Evolutionary conservation across 2,329 filamentous ascomycete species (phyloP), one percentile per base, ranked within the genome.

Genomic region (Calycina herbarum): DNA sequence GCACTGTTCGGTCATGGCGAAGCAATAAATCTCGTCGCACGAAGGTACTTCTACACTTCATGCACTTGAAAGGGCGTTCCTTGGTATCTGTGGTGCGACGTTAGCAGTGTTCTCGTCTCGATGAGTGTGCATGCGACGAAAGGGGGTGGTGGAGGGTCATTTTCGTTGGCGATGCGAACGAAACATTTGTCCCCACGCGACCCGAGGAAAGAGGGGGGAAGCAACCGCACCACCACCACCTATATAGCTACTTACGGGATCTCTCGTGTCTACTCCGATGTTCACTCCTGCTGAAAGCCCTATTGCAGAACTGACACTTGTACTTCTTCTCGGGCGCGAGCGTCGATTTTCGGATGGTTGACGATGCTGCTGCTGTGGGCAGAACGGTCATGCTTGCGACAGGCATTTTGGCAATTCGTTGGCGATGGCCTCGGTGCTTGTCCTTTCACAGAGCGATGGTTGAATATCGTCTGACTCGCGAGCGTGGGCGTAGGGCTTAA

Each of bases 251-350:
- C 94, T 85, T 95, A 98, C 95, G 95, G 78, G 93, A 97, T 82
- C 95, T 87, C 82, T 99, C 95, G 81, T 99, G 95, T 80, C 95
- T 87, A 81, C 93, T 97, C 74, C 95, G 88, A 80, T 99, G 95
- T 81, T 99, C 95, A 79, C 93, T 97, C 79, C 95, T 86, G 82
- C 94, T 97, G 79, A 99, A 99, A 70, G 95, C 95, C 79, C 95
- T 87, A 81, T 94, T 94, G 83, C 95, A 98, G 81, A 97, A 98
- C 84, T 97, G 93, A 83, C 95, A 99, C 80, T 98, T 97, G 88
- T 99, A 99, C 82, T 97, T 97, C 84, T 96, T 94, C 83, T 98
- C 95, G 64, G 94, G 93, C 73, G 88, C 89, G 73, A 89, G 82
- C 68, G 90, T 84, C 72, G 89, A 80, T 81, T 96, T 96, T 80